phyloP scores from a whole-genome alignment of 805 yeast genomes.

The Saccharomycopsis babjevae region DNA sequence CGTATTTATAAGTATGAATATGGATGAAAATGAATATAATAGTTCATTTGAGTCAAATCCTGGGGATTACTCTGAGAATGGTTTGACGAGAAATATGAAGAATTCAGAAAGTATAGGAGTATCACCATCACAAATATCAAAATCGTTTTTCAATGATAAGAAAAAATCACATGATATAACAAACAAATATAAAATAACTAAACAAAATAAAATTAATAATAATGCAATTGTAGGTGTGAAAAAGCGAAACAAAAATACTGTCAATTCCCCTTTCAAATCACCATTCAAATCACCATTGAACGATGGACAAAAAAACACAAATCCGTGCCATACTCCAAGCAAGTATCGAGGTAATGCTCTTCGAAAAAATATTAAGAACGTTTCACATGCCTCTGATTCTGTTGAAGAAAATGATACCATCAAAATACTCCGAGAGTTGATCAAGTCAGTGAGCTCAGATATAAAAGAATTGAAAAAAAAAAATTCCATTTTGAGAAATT shows the following conservation, averaged over 20 bases:
- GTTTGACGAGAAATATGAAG: not conserved
- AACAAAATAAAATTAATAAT: not conserved
- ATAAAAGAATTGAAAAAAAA: slow-evolving; percentile 4
- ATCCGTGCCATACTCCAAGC: not conserved
- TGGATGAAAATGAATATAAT: not conserved
- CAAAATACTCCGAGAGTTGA: not conserved
- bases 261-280: slow-evolving; percentile 8
- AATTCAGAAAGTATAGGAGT: not conserved
- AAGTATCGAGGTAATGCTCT: not conserved
- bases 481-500: slow-evolving; percentile 5
- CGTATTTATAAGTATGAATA: not conserved
- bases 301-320: not conserved
- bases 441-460: not conserved
- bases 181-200: not conserved
- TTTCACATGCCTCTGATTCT: not conserved
- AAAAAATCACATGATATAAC: not conserved
- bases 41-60: not conserved
- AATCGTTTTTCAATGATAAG: not conserved
- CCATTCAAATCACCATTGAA: slow-evolving; percentile 7
- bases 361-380: not conserved
- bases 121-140: not conserved
- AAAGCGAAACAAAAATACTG: too few species aligned
- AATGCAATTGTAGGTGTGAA: not conserved
- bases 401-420: not conserved
- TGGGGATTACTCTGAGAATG: not conserved